Evolutionary conservation across 148 eudicot genomes (phyloP).

Genomic region (Rhododendron simsii): DNA sequence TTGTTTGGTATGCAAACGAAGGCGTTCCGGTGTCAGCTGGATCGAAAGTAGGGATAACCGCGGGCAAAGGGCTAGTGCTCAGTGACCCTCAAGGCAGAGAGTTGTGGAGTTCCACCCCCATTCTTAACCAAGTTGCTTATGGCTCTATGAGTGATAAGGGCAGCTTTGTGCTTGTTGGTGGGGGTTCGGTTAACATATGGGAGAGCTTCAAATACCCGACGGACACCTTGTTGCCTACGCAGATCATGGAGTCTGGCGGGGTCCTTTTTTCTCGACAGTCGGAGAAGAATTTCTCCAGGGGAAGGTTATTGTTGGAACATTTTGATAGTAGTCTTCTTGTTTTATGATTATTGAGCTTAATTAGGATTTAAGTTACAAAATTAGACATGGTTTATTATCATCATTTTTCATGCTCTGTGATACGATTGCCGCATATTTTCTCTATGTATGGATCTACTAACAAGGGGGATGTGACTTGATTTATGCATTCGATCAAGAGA

Average conservation of each 20-base stretch:
- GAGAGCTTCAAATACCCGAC: conserved; percentile 40
- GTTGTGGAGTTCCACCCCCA: conserved; percentile 18
- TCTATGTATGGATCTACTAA: neutral
- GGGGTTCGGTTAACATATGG: conserved; percentile 21
- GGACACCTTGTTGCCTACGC: conserved; percentile 47
- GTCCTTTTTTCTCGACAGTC: conserved; percentile 25
- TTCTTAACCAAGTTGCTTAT: neutral
- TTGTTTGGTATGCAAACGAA: conserved; percentile 41
- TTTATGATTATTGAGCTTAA: neutral
- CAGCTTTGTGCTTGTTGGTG: conserved; percentile 27
- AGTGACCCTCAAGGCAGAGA: conserved; percentile 32
- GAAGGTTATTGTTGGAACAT: neutral
- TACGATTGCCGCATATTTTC: neutral
- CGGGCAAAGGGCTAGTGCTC: conserved; percentile 39
- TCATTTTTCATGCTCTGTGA: neutral
- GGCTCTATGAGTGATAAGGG: conserved; percentile 50
- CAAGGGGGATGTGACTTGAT: neutral
- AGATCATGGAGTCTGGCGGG: conserved; percentile 7
- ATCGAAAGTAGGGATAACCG: conserved; percentile 30
- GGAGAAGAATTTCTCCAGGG: conserved; percentile 33
- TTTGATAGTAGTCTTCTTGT: neutral
- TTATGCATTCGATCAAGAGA: neutral
- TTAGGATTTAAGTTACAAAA: neutral
- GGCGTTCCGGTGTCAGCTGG: conserved; percentile 25
- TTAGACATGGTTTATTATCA: neutral